phyloP scores from a whole-genome alignment of 2,329 filamentous ascomycete genomes.

The Neocatenulostroma microsporum region DNA sequence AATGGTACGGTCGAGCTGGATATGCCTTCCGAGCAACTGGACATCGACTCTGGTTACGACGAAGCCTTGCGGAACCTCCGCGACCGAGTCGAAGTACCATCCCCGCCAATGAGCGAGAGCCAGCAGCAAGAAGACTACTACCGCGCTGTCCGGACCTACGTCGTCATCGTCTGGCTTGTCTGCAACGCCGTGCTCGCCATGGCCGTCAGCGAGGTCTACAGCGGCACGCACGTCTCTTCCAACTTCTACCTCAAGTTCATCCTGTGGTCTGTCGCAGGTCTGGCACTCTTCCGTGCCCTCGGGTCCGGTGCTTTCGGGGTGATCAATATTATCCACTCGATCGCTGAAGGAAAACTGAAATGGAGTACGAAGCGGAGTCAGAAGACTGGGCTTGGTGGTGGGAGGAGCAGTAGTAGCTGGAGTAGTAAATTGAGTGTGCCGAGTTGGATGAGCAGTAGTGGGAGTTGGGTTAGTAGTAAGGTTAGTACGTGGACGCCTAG shows the following conservation, averaged over 20 bases:
- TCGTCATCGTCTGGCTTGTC: conserved; percentile 92
- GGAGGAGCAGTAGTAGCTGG: conserved; percentile 27
- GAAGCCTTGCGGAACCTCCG: conserved; percentile 93
- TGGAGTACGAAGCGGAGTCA: conserved; percentile 26
- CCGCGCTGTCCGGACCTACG: conserved; percentile 92
- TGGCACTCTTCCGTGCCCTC: conserved; percentile 82
- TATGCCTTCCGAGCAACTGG: conserved; percentile 95
- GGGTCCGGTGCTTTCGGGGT: conserved; percentile 75
- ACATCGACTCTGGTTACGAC: conserved; percentile 96
- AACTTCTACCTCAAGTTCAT: conserved; percentile 93
- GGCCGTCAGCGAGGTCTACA: conserved; percentile 82
- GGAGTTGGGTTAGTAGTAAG: conserved; percentile 32
- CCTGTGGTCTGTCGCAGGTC: conserved; percentile 77
- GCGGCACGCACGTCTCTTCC: conserved; percentile 58
- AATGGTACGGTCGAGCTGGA: conserved; percentile 80
- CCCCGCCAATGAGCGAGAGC: conserved; percentile 54
- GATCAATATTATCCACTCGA: conserved; percentile 72
- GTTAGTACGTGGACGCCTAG: conserved; percentile 26
- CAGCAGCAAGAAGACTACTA: conserved; percentile 99
- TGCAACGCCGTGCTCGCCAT: conserved; percentile 89
- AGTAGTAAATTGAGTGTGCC: conserved; percentile 32
- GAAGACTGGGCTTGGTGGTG: conserved; percentile 21
- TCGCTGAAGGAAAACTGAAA: conserved; percentile 79
- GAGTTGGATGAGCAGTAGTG: conserved; percentile 29
- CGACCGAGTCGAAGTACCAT: conserved; percentile 77